A percentile compares a stretch with the other conserved stretches of the same genome.
Evolutionary conservation across 2,329 filamentous ascomycete species (phyloP).

Genomic region (Verticillium klebahnii): DNA sequence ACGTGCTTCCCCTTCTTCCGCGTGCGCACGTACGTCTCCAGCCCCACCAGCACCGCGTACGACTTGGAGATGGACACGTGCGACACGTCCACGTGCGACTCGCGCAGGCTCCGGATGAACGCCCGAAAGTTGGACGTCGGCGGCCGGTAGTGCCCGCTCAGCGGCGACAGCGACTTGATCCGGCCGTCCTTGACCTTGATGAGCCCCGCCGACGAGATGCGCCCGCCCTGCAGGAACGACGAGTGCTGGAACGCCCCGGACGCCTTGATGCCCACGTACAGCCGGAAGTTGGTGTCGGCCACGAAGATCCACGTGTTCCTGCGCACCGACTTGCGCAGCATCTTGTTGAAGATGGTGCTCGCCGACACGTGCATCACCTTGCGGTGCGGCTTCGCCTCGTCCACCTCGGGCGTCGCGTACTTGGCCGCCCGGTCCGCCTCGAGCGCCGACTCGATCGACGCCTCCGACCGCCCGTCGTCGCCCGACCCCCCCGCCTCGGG

Average conservation of each 20-base stretch:
- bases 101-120: constrained; percentile 70
- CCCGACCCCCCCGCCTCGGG: constrained; percentile 2
- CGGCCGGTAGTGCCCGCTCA: constrained; percentile 79
- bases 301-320: constrained; percentile 95
- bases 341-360: constrained; percentile 70
- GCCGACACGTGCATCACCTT: constrained; percentile 61
- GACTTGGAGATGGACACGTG: constrained; percentile 74
- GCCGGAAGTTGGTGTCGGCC: constrained; percentile 75
- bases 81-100: constrained; percentile 72
- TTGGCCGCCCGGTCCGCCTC: constrained; percentile 58
- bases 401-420: constrained; percentile 60
- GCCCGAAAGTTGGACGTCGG: constrained; percentile 78
- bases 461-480: constrained; percentile 24
- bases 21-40: constrained; percentile 74
- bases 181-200: constrained; percentile 82
- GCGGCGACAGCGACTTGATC: constrained; percentile 65
- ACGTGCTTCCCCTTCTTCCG: constrained; percentile 58
- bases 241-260: constrained; percentile 87
- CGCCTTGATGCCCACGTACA: constrained; percentile 89
- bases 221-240: constrained; percentile 78
- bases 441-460: constrained; percentile 39
- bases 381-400: constrained; percentile 52
- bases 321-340: constrained; percentile 72
- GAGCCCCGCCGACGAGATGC: constrained; percentile 77
- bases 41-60: constrained; percentile 75